Percentiles rank a stretch among this genome's conserved stretches.
These are phyloP conservation scores for Saccharomycopsis fibuligera DNA, from an alignment of 805 yeast genomes.

Conservation along the genomic window DNA sequence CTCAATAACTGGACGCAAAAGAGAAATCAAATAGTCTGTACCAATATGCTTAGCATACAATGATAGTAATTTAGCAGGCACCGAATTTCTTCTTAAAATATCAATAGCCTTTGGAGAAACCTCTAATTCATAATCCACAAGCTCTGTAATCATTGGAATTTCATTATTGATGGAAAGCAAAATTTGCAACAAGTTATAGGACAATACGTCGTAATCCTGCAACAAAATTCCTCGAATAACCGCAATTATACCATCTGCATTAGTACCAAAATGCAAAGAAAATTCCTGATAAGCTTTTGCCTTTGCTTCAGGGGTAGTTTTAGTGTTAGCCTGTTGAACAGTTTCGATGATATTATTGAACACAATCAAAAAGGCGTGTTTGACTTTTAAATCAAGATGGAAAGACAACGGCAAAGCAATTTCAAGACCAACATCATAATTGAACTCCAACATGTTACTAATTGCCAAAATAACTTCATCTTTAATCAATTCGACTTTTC, in stretches of 20 bases:
- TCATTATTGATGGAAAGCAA: conserved; percentile 5
- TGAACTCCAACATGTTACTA: conserved; percentile 63
- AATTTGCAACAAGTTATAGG: conserved; percentile 11
- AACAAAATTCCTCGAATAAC: conserved; percentile 3
- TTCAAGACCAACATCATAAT: conserved; percentile 70
- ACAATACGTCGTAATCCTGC: conserved; percentile 13
- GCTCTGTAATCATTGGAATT: conserved; percentile 13
- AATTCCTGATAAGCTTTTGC: conserved; percentile 27
- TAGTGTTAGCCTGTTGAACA: conserved; percentile 22
- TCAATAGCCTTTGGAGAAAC: conserved; percentile 26
- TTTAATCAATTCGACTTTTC: conserved; percentile 50
- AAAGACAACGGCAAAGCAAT: conserved; percentile 75
- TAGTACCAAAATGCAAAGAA: conserved; percentile 29
- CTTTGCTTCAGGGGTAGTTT: conserved; percentile 24
- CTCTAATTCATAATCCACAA: conserved; percentile 22
- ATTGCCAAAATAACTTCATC: conserved; percentile 61
- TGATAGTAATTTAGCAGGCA: conserved; percentile 72
- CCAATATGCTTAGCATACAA: conserved; percentile 70
- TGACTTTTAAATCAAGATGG: conserved; percentile 55
- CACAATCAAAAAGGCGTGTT: conserved; percentile 70
- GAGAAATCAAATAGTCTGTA: conserved; percentile 42
- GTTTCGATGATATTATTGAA: conserved; percentile 57
- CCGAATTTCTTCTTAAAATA: conserved; percentile 72
- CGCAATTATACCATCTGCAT: conserved; percentile 42
- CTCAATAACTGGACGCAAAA: conserved; percentile 51